Base-by-base conservation (phyloP, 148 eudicot species). In the Vaccinium macrocarpon region DNA sequence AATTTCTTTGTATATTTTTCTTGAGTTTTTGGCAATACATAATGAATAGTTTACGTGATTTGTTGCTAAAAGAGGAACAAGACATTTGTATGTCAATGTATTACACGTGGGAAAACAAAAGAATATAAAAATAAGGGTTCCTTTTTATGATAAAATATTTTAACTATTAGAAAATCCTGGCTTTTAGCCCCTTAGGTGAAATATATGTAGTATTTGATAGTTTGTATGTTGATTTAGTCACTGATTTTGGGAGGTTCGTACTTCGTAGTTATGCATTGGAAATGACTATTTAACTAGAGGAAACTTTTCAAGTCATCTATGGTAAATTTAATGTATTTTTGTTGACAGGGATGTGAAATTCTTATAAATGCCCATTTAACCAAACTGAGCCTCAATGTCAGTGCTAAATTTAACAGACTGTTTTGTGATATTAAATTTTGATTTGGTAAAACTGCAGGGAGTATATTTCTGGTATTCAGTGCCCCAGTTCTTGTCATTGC, bases 401-500 rank as follows among this genome's bases (percentile, higher is more conserved):
- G 5, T 25, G 72, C 38, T 66, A 27, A 66, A 66, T 6, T 79
- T 57, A 15, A 14, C 16, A 12, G 51, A 73, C 48, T 53, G 19
- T 62, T 76, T 27, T 70, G 32, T 82, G 52, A 68, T 80, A 38
- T 27, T 21, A 55, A 49, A 53, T 38, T 53, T 84, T 72, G 46
- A 3, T 53, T 75, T 51, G 9, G 8, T 18, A 23, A 51, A 84
- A 42, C 53, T 92, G 93, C 95, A 95, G 99, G 95, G 78, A 87
- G 92, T 80, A 79, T 89, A 42, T 89, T 95, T 86, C 79, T 92
- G 84, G 52, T 87, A 66, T 92, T 89, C 84, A 89, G 93, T 89
- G 94, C 86, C 23, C 97, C 97, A 23, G 84, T 95, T 83, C 82
- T 96, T 75, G 48, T 92, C 74, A 87, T 95, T 75, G 91, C 94